Evolutionary conservation across 371 early-diverging fungal species (phyloP).

Genomic region (Syncephalastrum racemosum): DNA sequence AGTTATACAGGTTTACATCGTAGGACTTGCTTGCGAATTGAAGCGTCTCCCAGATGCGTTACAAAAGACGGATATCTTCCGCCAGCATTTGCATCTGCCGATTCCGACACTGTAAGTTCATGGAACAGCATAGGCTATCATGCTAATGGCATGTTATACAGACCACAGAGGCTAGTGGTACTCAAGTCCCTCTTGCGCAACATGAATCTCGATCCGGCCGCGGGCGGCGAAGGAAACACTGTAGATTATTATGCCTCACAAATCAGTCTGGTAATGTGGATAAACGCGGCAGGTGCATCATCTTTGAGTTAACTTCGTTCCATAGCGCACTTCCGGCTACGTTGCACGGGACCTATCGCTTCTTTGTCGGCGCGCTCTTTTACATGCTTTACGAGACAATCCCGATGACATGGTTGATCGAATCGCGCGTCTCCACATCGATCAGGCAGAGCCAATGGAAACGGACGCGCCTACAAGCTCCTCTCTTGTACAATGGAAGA

Average conservation of each 20-base stretch:
- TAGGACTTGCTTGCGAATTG: slow-evolving; percentile 33
- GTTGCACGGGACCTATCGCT: slow-evolving; percentile 56
- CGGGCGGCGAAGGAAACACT: not conserved
- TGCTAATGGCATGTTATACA: slow-evolving; percentile 1
- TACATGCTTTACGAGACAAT: slow-evolving; percentile 34
- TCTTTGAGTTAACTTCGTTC: no score
- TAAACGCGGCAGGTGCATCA: not conserved
- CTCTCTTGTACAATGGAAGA: slow-evolving; percentile 25
- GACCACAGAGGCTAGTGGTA: slow-evolving; percentile 27
- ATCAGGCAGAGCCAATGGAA: no score
- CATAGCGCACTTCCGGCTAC: slow-evolving; percentile 61
- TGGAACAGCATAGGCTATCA: not conserved
- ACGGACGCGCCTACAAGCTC: not conserved
- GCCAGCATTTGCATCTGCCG: slow-evolving; percentile 37
- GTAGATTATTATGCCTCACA: slow-evolving; percentile 24
- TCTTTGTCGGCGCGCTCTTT: slow-evolving; percentile 47
- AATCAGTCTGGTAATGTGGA: slow-evolving; percentile 29
- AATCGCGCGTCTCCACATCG: no score
- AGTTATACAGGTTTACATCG: slow-evolving; percentile 25
- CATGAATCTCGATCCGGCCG: slow-evolving; percentile 6
- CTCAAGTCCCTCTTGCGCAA: slow-evolving; percentile 16
- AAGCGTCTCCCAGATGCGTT: slow-evolving; percentile 28
- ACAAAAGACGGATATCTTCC: slow-evolving; percentile 35
- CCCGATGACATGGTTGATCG: not conserved
- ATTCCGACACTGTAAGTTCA: slow-evolving; percentile 38